Conservation (phyloP, 257 asterid species). For the Rehmannia glutinosa region DNA sequence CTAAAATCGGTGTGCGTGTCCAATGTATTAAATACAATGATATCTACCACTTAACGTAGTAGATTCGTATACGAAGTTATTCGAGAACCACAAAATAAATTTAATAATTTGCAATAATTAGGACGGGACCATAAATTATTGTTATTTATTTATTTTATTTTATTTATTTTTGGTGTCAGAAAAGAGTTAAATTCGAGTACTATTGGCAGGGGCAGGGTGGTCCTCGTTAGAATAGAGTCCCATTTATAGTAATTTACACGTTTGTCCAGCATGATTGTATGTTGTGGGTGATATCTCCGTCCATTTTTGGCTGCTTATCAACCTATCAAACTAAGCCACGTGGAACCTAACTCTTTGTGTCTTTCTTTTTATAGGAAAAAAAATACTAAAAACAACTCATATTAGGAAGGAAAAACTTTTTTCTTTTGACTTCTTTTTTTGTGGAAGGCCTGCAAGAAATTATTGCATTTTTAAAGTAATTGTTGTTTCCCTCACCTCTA, state of each 20-base stretch:
- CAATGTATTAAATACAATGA: too few relatives aligned
- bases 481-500: neutral
- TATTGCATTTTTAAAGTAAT: neutral
- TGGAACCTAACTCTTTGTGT: neutral
- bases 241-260: slow-evolving; percentile 25
- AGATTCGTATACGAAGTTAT: too few relatives aligned
- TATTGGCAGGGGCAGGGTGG: slow-evolving; percentile 19
- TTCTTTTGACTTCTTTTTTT: neutral
- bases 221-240: slow-evolving; percentile 10
- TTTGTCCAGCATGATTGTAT: slow-evolving; percentile 19
- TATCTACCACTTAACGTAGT: too few relatives aligned
- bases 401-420: neutral
- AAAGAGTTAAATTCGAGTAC: neutral
- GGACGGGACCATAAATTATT: neutral
- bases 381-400: neutral
- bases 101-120: neutral
- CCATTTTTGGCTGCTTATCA: slow-evolving; percentile 14
- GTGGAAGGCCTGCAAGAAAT: neutral
- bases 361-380: neutral
- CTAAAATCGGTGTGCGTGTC: too few relatives aligned
- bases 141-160: too few relatives aligned
- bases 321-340: slow-evolving; percentile 22
- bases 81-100: neutral
- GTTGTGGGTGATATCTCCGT: slow-evolving; percentile 14
- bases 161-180: too few relatives aligned